Conservation (phyloP, 306 rosid species). For the Acacia melanoxylon region DNA sequence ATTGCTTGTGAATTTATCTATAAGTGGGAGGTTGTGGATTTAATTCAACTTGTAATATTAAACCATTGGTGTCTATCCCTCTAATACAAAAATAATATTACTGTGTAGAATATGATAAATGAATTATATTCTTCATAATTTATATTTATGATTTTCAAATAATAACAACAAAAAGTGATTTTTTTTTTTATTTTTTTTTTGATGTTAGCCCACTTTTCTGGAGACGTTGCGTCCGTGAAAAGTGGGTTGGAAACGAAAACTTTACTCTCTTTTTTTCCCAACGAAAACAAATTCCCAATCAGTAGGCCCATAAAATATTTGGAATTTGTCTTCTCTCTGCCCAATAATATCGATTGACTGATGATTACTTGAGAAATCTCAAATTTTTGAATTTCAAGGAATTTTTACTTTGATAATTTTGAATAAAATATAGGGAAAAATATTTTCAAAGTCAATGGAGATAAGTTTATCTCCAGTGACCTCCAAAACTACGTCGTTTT, state of each 20-base stretch:
- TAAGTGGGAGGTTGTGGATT: no score
- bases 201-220: conserved; percentile 32
- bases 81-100: not conserved
- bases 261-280: no score
- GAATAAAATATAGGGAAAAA: no score
- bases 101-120: not conserved
- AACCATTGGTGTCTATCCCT: no score
- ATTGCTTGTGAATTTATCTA: no score
- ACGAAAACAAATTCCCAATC: conserved; percentile 25
- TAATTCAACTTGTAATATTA: no score
- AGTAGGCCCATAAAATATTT: conserved; percentile 25
- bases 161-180: not conserved
- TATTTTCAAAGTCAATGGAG: no score
- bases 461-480: no score
- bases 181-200: no score
- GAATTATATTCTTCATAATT: not conserved
- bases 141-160: not conserved
- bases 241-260: conserved; percentile 38
- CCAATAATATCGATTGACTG: not conserved
- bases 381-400: no score
- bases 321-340: conserved; percentile 18
- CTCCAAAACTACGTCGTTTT: no score
- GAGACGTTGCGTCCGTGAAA: conserved; percentile 55
- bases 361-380: not conserved
- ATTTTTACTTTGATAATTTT: no score